Base-by-base conservation (phyloP, 306 rosid genomes). In the Ammopiptanthus mongolicus region DNA sequence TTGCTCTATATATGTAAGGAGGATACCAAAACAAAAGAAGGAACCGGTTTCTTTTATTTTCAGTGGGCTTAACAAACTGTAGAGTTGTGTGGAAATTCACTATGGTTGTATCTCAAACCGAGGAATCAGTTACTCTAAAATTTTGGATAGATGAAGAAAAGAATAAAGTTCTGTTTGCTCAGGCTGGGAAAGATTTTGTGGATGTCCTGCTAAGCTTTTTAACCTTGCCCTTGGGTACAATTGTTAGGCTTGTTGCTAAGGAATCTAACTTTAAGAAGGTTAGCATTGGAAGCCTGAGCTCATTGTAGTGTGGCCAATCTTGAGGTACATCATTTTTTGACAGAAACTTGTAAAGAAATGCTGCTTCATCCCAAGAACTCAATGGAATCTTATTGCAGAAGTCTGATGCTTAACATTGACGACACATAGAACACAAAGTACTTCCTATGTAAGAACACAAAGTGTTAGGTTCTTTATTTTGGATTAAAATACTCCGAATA, bases 221-320 rank as follows among this genome's bases (percentile, higher is more conserved):
- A 6, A 68, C 83, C 0, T 4, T 70, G 21, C 79, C 82, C 19
- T 6, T 76, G 1, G 84, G 80, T 12, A 50, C 80, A 0, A 46
- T 76, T 21, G 71, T 39, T 9, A 42, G 71, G n/a, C 33, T 65
- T n/a, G 71, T 65, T 1, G 8, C 22, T 3, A 22, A 42, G 13
- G 56, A 65, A 0, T 22, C 71, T 5, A 42, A 21, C 47, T 0
- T 41, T 36, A 8, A 13, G 13, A 19, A 19, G 1, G 47, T 65
- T 42, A 65, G 37, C 15, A 21, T 65, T 44, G 71, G 71, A 19
- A 22, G 71, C 71, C 17, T 65, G 19, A 42, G 36, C 22, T 21
- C 71, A 1, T 2, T 65, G 55, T 65, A 22, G 71, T 0, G 55
- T 65, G 36, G 37, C 8, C 4, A 23, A 23, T 11, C 39, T 65